phyloP scores from a whole-genome alignment of 805 yeast species.

The Metschnikowia arizonensis region DNA sequence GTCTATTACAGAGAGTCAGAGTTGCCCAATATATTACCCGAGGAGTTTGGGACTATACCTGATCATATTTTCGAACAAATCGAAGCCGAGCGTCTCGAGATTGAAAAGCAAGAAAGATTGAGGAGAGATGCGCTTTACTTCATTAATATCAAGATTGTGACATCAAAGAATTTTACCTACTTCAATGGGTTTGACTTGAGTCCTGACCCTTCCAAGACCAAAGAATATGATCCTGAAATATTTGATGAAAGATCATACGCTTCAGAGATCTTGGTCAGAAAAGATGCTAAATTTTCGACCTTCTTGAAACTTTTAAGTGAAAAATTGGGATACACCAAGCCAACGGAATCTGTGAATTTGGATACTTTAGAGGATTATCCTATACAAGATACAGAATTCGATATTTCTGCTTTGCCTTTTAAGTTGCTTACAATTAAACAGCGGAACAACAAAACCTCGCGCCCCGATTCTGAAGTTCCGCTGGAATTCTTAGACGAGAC shows the following conservation, averaged over 20 bases:
- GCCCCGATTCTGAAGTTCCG: conserved; percentile 48
- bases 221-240: conserved; percentile 48
- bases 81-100: conserved; percentile 56
- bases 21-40: conserved; percentile 54
- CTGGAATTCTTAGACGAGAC: conserved; percentile 32
- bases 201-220: conserved; percentile 49
- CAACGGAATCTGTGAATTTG: conserved; percentile 17
- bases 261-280: conserved; percentile 46
- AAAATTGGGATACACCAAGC: conserved; percentile 29
- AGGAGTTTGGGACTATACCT: conserved; percentile 48
- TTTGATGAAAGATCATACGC: conserved; percentile 49
- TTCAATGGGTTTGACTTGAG: conserved; percentile 75
- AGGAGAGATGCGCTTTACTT: conserved; percentile 55
- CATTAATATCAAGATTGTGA: conserved; percentile 51
- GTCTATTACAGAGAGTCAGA: conserved; percentile 76
- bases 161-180: conserved; percentile 49
- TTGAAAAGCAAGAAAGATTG: conserved; percentile 52
- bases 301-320: conserved; percentile 49
- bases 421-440: conserved; percentile 63
- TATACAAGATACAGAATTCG: conserved; percentile 5
- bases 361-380: conserved; percentile 11
- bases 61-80: conserved; percentile 63
- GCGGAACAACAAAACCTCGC: conserved; percentile 65
- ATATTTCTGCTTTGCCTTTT: conserved; percentile 28
- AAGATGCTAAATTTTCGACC: conserved; percentile 49